Percentiles rank a stretch among this genome's conserved stretches.
These are phyloP conservation scores for Pythium rhizo-oryzae DNA, from an alignment of 352 stramenopile genomes.

Conservation along the genomic window DNA sequence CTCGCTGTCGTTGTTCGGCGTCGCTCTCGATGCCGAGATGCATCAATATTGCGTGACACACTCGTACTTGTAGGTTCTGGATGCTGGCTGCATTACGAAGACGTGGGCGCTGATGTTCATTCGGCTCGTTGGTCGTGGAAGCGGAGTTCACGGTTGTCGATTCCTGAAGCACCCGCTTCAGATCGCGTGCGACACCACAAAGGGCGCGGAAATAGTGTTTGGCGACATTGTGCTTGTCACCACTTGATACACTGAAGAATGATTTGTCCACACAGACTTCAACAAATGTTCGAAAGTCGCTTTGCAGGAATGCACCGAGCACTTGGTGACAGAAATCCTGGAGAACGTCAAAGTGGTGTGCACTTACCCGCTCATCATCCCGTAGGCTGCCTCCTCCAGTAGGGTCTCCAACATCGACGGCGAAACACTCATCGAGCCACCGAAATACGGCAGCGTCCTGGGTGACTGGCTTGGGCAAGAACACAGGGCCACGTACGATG, in stretches of 20 bases:
- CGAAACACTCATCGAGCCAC: conserved; percentile 71
- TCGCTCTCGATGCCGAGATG: conserved; percentile 54
- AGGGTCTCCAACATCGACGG: conserved; percentile 30
- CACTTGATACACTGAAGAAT: conserved; percentile 35
- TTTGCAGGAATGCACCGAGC: conserved; percentile 37
- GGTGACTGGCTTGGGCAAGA: conserved; percentile 23
- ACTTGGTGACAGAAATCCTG: conserved; percentile 43
- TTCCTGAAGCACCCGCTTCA: conserved; percentile 10
- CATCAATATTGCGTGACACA: conserved; percentile 50
- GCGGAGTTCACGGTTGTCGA: not conserved
- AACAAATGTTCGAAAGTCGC: conserved; percentile 31
- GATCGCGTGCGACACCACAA: conserved; percentile 14
- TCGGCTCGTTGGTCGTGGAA: not conserved
- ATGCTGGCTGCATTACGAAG: not conserved
- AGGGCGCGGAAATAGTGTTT: conserved; percentile 47
- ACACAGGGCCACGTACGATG: conserved; percentile 18
- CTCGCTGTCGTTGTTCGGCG: conserved; percentile 34
- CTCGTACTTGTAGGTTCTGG: conserved; percentile 37
- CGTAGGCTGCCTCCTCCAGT: not conserved
- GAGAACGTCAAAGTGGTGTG: conserved; percentile 47
- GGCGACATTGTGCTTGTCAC: conserved; percentile 36
- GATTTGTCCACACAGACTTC: conserved; percentile 47
- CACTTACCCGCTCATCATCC: not conserved
- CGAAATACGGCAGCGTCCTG: conserved; percentile 30
- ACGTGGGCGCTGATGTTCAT: not conserved